Evolutionary conservation across 1,139 yeast genomes (phyloP), one percentile per base, ranked within the genome.

Genomic region (Yamadazyma triangularis): DNA sequence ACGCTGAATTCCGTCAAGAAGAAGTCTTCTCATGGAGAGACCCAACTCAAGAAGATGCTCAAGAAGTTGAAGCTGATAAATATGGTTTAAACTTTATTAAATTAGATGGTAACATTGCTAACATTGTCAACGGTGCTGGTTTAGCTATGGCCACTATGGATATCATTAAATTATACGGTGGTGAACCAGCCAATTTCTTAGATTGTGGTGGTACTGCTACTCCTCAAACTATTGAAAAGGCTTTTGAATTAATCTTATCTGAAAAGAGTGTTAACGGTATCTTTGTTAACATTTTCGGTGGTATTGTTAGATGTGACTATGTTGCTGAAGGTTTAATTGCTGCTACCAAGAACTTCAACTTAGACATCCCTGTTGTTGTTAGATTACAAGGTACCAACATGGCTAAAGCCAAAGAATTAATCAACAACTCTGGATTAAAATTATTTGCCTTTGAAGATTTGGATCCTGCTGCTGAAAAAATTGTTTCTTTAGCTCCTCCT

Each of bases 131-230:
- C 64, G 99, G 99, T 72, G 99, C 99, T 37, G 99, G 99, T 66
- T 79, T 91, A 57, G 99, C 99, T 53, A 91, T 91, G 99, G 98
- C 99, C 53, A 91, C 99, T 47, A 89, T 91, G 97, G 99, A 91
- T 66, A 94, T 93, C 61, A 87, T 91, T 73, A 89, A 93, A 73
- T 77, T 93, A 53, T 85, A 88, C 70, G 97, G 97, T 53, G 99
- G 99, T 62, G 87, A 80, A 51, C 99, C 99, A 52, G 99, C 98
- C 47, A 91, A 91, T 76, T 91, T 91, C 77, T 78, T 91, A 63
- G 99, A 91, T 72, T 91, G 96, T 67, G 99, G 99, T 73, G 99
- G 99, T 72, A 95, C 96, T 63, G 98, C 99, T 50, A 91, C 97
- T 47, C 96, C 97, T 47, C 84, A 86, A 67, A 89, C 98, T 56